Conservation (phyloP, 2,329 filamentous ascomycete genomes). For the Hymenoscyphus linearis region DNA sequence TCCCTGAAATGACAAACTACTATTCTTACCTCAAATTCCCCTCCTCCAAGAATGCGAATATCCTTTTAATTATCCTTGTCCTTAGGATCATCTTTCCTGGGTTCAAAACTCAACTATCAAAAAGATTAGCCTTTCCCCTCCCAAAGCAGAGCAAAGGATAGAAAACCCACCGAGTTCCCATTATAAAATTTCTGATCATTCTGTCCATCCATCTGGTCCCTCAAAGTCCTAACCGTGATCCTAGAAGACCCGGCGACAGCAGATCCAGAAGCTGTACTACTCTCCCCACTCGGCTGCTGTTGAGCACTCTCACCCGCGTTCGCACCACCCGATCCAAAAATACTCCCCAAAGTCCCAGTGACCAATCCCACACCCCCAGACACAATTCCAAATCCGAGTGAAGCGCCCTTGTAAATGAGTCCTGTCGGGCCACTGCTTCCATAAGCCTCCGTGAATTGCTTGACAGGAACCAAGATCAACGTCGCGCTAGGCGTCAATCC, state of each 20-base stretch:
- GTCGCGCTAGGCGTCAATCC: slow-evolving; percentile 76
- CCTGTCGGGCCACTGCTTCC: slow-evolving; percentile 27
- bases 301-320: slow-evolving; percentile 2
- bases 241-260: slow-evolving; percentile 21
- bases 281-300: neutral
- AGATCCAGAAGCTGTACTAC: neutral
- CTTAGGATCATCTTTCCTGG: slow-evolving; percentile 26
- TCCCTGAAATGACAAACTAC: neutral
- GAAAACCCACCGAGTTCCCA: slow-evolving; percentile 67
- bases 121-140: slow-evolving; percentile 2
- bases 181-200: slow-evolving; percentile 76
- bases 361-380: slow-evolving; percentile 35
- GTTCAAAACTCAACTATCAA: slow-evolving; percentile 29
- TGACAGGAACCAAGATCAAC: slow-evolving; percentile 71
- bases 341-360: slow-evolving; percentile 37
- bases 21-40: neutral
- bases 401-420: slow-evolving; percentile 35
- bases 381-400: slow-evolving; percentile 37
- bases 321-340: slow-evolving; percentile 37
- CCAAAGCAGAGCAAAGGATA: neutral
- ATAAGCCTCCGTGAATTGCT: slow-evolving; percentile 56
- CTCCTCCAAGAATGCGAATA: neutral
- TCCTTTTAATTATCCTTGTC: slow-evolving; percentile 16
- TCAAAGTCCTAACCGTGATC: slow-evolving; percentile 46
- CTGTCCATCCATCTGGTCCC: slow-evolving; percentile 48